Evolutionary conservation across 257 asterid genomes (phyloP), one percentile per base, ranked within the genome.

Genomic region (Nicotiana sylvestris): DNA sequence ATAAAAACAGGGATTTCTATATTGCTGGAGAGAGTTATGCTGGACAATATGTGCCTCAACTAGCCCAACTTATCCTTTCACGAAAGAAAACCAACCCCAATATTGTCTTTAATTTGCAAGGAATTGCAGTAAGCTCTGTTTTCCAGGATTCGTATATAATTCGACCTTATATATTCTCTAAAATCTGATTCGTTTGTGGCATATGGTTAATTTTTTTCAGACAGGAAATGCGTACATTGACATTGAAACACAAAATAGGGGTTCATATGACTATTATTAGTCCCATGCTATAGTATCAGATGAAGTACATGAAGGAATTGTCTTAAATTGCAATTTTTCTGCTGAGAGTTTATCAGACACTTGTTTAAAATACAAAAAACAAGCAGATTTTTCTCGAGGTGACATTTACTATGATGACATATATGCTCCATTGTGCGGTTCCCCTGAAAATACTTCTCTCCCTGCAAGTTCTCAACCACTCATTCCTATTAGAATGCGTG

Each of bases 31-130:
- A 93, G 84, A 92, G 94, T 78, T 93, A 92, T 74, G 95, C 94
- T 0, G 96, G 95, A 21, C 97, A 93, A 82, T 93, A 92, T 11
- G 91, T 89, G 6, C 97, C 97, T 46, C 97, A 93, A 65, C 94
- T 93, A 3, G 92, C 97, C 12, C 86, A 88, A 25, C 77, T 91
- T 25, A 88, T 91, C 88, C 90, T 87, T 16, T 68, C 83, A 2
- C 86, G 83, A 68, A 93, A 91, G 88, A 85, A 87, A 57, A 86
- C 84, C 18, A 86, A 91, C 2, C 89, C 90, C 62, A 91, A 89
- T 81, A 88, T 91, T 10, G 84, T 86, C 81, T 85, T 93, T 66
- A 90, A 87, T 68, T 64, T 93, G 70, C 90, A 89, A 88, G 94
- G 97, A 66, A 85, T 93, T 62, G 92, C 93, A 46, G 96, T 93